Base-by-base conservation (phyloP, 179 eudicot genomes). In the Kewa caespitosa region DNA sequence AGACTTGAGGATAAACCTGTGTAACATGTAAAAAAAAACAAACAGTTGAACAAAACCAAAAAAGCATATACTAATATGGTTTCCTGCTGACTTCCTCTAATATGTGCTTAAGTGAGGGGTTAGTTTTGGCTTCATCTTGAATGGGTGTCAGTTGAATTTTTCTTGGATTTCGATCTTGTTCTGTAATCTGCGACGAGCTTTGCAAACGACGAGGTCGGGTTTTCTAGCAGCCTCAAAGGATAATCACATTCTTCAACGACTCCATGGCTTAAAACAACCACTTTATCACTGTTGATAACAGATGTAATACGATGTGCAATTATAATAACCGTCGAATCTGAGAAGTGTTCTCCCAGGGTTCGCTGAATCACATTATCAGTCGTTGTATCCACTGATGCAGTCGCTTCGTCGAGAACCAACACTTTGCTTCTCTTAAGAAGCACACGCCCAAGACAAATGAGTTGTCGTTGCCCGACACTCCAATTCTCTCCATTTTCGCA, bases 171-270 rank as follows among this genome's bases (percentile, higher is more conserved):
- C 10, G 94, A 88, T 64, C 97, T 88, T 72, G 81, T 75, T 48
- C 90, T 84, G 74, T 94, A 92, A 74, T 94, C 96, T 5, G 97
- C 92, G 14, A 94, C 97, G 1, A 94, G 94, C 86, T 88, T 88
- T 0, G 98, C 78, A 73, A 94, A 94, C 0, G 86, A 86, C 4
- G 98, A 92, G 0, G 92, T 89, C 81, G 86, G 88, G 39, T 94
- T 82, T 46, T 92, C 91, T 1, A 94, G 87, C 88, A 92, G 80
- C 74, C 79, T 92, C 67, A 73, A 63, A 4, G 98, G 98, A 42
- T 94, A 69, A 72, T 89, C 97, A 41, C 82, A 90, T 84, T 92
- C 98, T 61, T 79, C 87, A 8, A 94, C 80, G 18, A 84, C 83
- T 27, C 98, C 91, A 12, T 84, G 46, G 73, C 79, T 80, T 54